Base-by-base conservation (phyloP, 2,329 filamentous ascomycete genomes). In the Chaetomiaceae sp. region DNA sequence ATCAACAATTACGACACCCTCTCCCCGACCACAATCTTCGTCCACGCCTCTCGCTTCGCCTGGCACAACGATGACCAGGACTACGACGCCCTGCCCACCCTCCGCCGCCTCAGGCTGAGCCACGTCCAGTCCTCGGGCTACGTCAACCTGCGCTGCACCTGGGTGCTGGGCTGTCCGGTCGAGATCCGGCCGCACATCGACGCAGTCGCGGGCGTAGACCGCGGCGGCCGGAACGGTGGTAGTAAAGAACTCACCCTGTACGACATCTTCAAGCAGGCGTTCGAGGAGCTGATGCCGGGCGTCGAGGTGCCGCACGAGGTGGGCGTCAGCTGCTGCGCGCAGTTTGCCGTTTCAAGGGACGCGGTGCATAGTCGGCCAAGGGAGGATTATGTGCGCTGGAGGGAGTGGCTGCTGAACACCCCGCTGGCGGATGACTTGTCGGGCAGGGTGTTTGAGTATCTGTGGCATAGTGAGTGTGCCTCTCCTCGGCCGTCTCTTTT, bases 391-490 rank as follows among this genome's bases (percentile, higher is more conserved):
- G 62, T 79, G 14, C 73, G 73, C 37, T 80, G 78, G 63, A 73
- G 82, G 4, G 69, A 82, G 42, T 87, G 83, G 84, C 59, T 86
- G 38, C 63, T 83, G 17, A 71, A 74, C 9, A 82, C 82, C 2
- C 67, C 75, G 4, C 65, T 82, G 47, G 72, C 72, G 5, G 81
- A 85, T 63, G 73, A 74, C 19, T 66, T 78, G 23, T 82, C 77
- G 25, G 83, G 83, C 2, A 71, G 83, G 20, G 75, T 85, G 2
- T 76, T 85, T 64, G 83, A 87, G 63, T 86, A 84, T 60, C 67
- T 83, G 17, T 87, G 83, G 83, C 84, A 87, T 65, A 75, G 82
- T 66, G 73, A 76, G 66, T 55, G 14, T 7, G 15, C 8, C 2
- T 38, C 3, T 39, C 29, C 7, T 4, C 27, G 11, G 1, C 36